Evolutionary conservation across 768 basidiomycete genomes (phyloP).

Genomic region (Russula olivacea): DNA sequence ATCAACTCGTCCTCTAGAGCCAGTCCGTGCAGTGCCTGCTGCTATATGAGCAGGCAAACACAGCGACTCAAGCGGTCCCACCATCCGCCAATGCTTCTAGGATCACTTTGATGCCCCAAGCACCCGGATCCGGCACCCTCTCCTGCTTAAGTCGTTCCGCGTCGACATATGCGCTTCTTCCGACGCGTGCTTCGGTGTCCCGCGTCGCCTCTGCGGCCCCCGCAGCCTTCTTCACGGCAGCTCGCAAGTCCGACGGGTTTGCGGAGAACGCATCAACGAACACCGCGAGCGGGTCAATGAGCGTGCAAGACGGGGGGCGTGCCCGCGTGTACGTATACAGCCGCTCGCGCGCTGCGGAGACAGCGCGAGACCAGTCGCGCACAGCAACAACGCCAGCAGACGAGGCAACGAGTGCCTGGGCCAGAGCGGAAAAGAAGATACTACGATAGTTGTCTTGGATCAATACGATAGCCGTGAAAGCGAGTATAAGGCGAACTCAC

Average conservation of each 20-base stretch:
- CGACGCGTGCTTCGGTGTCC: constrained; percentile 76
- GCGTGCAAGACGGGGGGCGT: constrained; percentile 82
- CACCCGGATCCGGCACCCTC: constrained; percentile 78
- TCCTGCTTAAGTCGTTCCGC: constrained; percentile 55
- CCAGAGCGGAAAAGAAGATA: constrained; percentile 87
- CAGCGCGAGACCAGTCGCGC: constrained; percentile 55
- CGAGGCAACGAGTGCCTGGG: constrained; percentile 56
- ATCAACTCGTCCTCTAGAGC: not conserved
- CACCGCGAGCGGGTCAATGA: constrained; percentile 85
- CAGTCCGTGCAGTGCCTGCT: not conserved
- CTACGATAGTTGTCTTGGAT: constrained; percentile 38
- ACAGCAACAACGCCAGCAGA: constrained; percentile 38
- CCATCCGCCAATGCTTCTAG: constrained; percentile 45
- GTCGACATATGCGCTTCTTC: constrained; percentile 84
- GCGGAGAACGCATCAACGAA: constrained; percentile 52
- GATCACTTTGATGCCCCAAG: constrained; percentile 81
- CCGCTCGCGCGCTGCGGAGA: constrained; percentile 50
- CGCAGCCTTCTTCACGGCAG: constrained; percentile 54
- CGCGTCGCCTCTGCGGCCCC: constrained; percentile 70
- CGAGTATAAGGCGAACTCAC: constrained; percentile 40
- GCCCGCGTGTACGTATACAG: constrained; percentile 84
- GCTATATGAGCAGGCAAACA: not conserved
- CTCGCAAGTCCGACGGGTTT: constrained; percentile 34
- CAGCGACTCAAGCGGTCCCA: not conserved
- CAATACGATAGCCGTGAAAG: no score